Conservation (phyloP, 768 basidiomycete species). For the Amanita phalloides region DNA sequence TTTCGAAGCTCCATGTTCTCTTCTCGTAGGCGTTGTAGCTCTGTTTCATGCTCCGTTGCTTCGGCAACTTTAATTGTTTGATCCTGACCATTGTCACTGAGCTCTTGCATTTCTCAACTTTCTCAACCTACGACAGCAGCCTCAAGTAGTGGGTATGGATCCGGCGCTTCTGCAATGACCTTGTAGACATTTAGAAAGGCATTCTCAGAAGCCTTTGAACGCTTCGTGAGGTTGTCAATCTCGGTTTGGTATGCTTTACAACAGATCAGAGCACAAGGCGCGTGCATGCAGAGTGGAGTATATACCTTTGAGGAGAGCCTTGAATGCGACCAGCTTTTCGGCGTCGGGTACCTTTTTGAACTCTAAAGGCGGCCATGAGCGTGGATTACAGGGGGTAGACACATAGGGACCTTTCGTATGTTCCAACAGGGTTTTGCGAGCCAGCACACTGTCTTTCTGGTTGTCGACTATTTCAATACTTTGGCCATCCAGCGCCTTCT, state of each 20-base stretch:
- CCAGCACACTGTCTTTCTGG: conserved; percentile 94
- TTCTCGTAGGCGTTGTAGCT: conserved; percentile 60
- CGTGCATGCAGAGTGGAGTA: neutral
- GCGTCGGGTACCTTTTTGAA: conserved; percentile 93
- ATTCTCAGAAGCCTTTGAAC: conserved; percentile 87
- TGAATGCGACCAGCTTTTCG: conserved; percentile 82
- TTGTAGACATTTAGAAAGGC: conserved; percentile 97
- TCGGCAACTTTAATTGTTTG: conserved; percentile 89
- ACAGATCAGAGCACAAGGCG: neutral
- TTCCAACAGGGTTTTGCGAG: conserved; percentile 89
- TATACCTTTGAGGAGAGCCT: conserved; percentile 78
- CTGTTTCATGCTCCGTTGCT: conserved; percentile 62
- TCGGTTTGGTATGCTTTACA: conserved; percentile 84
- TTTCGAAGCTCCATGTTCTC: conserved; percentile 79
- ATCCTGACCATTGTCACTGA: conserved; percentile 39
- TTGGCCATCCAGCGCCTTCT: conserved; percentile 87
- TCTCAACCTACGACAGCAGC: conserved; percentile 62
- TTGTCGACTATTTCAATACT: conserved; percentile 96
- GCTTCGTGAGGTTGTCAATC: conserved; percentile 90
- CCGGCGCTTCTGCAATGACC: conserved; percentile 90
- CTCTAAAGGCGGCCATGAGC: conserved; percentile 35
- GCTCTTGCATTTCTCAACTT: neutral
- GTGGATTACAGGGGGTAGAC: neutral
- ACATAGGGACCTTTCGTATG: conserved; percentile 79
- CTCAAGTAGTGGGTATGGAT: conserved; percentile 94